phyloP scores from a whole-genome alignment of 1,284 basidiomycete species.

The Trametes hirsuta region DNA sequence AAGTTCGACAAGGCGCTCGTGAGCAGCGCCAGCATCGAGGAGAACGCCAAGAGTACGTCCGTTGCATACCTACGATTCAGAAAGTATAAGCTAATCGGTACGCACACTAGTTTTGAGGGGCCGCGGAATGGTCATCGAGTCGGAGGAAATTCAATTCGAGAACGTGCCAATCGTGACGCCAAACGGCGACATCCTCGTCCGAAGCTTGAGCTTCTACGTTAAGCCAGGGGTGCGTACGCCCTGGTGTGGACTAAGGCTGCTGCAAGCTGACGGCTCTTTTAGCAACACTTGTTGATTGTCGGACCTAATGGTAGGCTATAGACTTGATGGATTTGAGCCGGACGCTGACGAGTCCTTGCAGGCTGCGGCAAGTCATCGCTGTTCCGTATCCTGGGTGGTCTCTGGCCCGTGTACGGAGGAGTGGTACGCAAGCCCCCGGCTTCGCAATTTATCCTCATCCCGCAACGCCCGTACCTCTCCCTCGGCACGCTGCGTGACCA shows the following conservation, averaged over 20 bases:
- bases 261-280: neutral
- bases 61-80: neutral
- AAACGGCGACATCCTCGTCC: constrained; percentile 91
- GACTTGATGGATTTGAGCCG: neutral
- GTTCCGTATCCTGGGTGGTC: constrained; percentile 93
- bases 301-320: constrained; percentile 78
- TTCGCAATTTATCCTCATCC: constrained; percentile 92
- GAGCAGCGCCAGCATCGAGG: constrained; percentile 74
- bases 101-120: constrained; percentile 68
- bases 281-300: constrained; percentile 91
- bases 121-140: constrained; percentile 80
- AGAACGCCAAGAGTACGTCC: constrained; percentile 76
- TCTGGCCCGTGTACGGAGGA: constrained; percentile 98
- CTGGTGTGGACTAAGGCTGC: neutral
- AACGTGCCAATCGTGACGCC: constrained; percentile 95
- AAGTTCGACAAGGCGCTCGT: constrained; percentile 91
- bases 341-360: constrained; percentile 28
- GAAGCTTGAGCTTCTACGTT: constrained; percentile 86
- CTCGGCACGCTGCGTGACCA: constrained; percentile 95
- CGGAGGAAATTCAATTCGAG: constrained; percentile 90
- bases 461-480: constrained; percentile 93
- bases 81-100: neutral
- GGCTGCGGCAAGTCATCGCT: constrained; percentile 89
- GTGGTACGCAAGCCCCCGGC: constrained; percentile 92
- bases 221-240: constrained; percentile 76